These are phyloP conservation scores for Aurifilum marmelostoma DNA, from an alignment of 2,329 filamentous ascomycete species.

Conservation along the genomic window DNA sequence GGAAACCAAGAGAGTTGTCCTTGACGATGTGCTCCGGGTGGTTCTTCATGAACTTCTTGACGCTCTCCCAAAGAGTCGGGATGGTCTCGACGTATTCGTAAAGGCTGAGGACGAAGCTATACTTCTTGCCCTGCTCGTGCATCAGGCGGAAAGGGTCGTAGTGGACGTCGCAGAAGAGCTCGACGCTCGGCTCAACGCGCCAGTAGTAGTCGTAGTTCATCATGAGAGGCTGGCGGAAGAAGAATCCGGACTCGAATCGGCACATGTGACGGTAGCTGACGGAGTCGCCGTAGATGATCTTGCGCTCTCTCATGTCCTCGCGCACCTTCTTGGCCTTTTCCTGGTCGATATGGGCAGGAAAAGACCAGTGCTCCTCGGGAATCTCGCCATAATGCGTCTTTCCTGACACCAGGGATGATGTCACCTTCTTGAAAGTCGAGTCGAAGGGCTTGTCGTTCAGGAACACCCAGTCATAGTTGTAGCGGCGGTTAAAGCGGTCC, in stretches of 20 bases:
- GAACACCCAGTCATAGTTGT: conserved; percentile 99
- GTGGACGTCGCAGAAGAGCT: conserved; percentile 93
- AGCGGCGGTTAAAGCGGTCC: conserved; percentile 96
- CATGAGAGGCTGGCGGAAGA: conserved; percentile 95
- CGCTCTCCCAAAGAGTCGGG: conserved; percentile 91
- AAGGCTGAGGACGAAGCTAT: conserved; percentile 92
- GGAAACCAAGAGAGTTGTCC: conserved; percentile 85
- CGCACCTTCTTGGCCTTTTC: conserved; percentile 88
- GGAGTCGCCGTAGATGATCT: conserved; percentile 98
- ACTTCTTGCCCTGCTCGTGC: conserved; percentile 96
- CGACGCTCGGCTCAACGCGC: conserved; percentile 96
- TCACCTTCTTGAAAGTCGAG: conserved; percentile 90
- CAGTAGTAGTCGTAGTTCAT: conserved; percentile 99
- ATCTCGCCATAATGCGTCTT: conserved; percentile 91
- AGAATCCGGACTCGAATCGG: conserved; percentile 98
- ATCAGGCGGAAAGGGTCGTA: conserved; percentile 98
- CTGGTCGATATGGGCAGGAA: conserved; percentile 93
- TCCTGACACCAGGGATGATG: conserved; percentile 85
- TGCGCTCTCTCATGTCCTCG: conserved; percentile 89
- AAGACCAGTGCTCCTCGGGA: conserved; percentile 93
- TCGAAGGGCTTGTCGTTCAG: conserved; percentile 96
- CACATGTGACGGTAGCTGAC: conserved; percentile 99
- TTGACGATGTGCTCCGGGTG: conserved; percentile 85
- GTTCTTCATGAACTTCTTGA: conserved; percentile 90
- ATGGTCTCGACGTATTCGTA: conserved; percentile 98